phyloP scores from a whole-genome alignment of 164 flowering plant species.

The Liriodendron chinense region DNA sequence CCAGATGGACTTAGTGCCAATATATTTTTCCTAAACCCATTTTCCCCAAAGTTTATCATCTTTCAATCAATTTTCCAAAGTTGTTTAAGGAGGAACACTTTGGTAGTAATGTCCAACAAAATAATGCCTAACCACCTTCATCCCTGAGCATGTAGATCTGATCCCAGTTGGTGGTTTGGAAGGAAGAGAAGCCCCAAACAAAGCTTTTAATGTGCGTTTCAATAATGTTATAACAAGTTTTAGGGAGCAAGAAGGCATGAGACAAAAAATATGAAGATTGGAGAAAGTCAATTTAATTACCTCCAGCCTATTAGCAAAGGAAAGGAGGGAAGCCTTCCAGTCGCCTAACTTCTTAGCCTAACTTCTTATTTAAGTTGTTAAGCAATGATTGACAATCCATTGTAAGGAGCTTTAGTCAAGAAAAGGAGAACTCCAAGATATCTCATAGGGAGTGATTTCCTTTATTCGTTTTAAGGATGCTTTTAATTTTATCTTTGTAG shows the following conservation, averaged over 20 bases:
- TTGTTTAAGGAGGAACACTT: no score
- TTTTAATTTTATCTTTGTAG: background rate
- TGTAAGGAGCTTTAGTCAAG: background rate
- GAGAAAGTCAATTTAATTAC: no score
- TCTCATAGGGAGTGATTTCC: background rate
- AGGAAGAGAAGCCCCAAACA: background rate
- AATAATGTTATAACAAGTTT: background rate
- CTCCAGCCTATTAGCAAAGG: background rate
- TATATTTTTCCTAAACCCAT: no score
- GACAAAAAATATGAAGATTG: no score
- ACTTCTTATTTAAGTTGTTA: no score
- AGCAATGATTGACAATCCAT: background rate
- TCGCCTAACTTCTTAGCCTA: no score
- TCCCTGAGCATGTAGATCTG: background rate
- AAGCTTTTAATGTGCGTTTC: background rate
- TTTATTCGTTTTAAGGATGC: background rate
- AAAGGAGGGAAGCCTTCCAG: background rate
- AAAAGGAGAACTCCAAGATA: background rate
- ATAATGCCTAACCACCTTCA: background rate
- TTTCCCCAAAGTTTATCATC: no score
- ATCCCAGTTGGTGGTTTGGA: background rate
- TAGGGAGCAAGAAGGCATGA: no score
- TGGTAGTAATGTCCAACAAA: no score
- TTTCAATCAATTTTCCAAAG: background rate
- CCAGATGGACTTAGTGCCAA: no score